Evolutionary conservation across 1,284 basidiomycete species (phyloP).

Genomic region (Cryptococcus deneoformans): DNA sequence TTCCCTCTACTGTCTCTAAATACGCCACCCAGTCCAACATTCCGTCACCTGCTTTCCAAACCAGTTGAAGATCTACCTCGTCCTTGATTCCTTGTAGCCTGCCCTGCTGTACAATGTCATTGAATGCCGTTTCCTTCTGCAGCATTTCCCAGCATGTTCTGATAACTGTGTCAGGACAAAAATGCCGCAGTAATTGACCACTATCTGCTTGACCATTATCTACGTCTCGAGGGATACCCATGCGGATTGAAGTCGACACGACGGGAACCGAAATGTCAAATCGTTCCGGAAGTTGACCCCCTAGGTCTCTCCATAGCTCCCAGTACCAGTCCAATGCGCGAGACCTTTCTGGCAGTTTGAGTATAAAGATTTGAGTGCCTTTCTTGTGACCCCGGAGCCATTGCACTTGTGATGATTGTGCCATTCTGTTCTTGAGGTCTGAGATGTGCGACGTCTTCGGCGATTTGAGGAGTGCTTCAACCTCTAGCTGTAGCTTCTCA

Average conservation of each 20-base stretch:
- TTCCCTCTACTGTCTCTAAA: constrained; percentile 31
- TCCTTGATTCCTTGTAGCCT: constrained; percentile 10
- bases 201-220: constrained; percentile 20
- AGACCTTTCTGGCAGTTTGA: constrained; percentile 39
- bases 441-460: constrained; percentile 15
- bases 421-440: constrained; percentile 21
- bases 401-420: constrained; percentile 33
- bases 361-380: constrained; percentile 41
- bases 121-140: constrained; percentile 21
- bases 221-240: constrained; percentile 33
- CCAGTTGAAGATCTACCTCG: constrained; percentile 30
- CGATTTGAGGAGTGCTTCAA: constrained; percentile 11
- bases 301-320: constrained; percentile 44
- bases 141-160: constrained; percentile 32
- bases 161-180: constrained; percentile 26
- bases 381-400: constrained; percentile 24
- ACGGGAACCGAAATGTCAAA: constrained; percentile 39
- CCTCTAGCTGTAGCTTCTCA: constrained; percentile 18
- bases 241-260: constrained; percentile 32
- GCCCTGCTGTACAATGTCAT: constrained; percentile 23
- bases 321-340: constrained; percentile 49
- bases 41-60: constrained; percentile 38
- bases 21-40: constrained; percentile 46
- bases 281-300: constrained; percentile 31
- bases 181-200: constrained; percentile 5